Percentiles rank a stretch among this genome's conserved stretches.
phyloP scores from a whole-genome alignment of 441 rosid genomes.

The Melianthus villosus region DNA sequence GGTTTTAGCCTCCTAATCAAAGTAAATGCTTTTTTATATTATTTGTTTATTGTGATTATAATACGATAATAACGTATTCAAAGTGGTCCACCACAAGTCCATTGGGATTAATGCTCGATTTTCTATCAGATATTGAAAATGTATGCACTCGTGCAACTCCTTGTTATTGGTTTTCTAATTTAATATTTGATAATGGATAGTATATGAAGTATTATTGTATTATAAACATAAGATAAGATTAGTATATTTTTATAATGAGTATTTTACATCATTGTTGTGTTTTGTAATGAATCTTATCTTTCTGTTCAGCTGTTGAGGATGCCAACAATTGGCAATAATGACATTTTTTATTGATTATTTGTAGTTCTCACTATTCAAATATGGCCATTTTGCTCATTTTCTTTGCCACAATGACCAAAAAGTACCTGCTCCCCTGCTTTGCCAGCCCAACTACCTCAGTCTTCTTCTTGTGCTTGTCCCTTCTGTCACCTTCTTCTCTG shows the following conservation, averaged over 20 bases:
- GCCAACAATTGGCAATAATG: background rate
- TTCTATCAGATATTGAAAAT: background rate
- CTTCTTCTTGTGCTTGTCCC: slow-evolving; percentile 10
- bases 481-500: slow-evolving; percentile 20
- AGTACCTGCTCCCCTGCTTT: slow-evolving; percentile 3
- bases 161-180: too few species aligned
- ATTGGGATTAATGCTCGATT: too few species aligned
- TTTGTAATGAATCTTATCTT: background rate
- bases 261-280: background rate
- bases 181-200: too few species aligned
- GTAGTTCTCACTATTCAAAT: too few species aligned
- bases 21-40: background rate
- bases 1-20: slow-evolving; percentile 14
- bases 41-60: too few species aligned
- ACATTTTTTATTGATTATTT: too few species aligned
- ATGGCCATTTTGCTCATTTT: background rate
- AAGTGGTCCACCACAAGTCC: too few species aligned
- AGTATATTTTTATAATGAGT: slow-evolving; percentile 2
- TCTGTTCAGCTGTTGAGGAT: too few species aligned
- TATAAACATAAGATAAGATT: slow-evolving; percentile 6
- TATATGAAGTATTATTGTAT: background rate
- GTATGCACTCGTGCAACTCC: too few species aligned
- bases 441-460: slow-evolving; percentile 2
- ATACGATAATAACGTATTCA: too few species aligned
- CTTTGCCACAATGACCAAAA: slow-evolving; percentile 16